A percentile compares a stretch with the other conserved stretches of the same genome.
Conservation (phyloP, 2,329 filamentous ascomycete genomes). For the Didymella exigua region DNA sequence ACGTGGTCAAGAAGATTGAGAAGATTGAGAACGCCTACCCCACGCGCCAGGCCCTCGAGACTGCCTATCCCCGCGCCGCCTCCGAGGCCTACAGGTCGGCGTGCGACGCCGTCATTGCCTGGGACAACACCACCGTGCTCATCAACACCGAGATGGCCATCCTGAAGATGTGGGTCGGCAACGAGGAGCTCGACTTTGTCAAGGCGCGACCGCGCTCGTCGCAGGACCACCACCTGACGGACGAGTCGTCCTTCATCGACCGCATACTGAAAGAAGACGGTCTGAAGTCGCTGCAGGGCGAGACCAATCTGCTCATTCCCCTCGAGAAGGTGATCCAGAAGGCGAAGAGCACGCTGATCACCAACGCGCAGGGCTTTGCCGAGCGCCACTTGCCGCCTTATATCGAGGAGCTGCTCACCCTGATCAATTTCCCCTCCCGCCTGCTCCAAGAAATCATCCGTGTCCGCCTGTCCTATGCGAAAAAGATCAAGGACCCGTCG, state of each 20-base stretch:
- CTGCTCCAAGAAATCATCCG: conserved; percentile 96
- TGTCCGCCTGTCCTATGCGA: conserved; percentile 87
- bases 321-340: conserved; percentile 89
- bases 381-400: conserved; percentile 92
- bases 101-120: conserved; percentile 87
- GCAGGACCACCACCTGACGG: conserved; percentile 74
- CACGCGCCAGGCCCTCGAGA: conserved; percentile 74
- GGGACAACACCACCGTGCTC: conserved; percentile 95
- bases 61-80: conserved; percentile 75
- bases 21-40: conserved; percentile 86
- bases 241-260: conserved; percentile 93
- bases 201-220: conserved; percentile 73
- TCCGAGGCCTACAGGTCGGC: conserved; percentile 80
- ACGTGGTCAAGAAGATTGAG: conserved; percentile 88
- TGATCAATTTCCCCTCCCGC: conserved; percentile 96
- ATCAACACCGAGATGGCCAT: conserved; percentile 95
- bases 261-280: conserved; percentile 95
- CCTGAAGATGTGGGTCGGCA: conserved; percentile 94
- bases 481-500: conserved; percentile 92
- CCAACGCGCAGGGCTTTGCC: conserved; percentile 81
- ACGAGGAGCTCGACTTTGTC: conserved; percentile 89
- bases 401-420: conserved; percentile 91
- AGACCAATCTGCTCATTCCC: conserved; percentile 80
- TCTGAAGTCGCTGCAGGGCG: conserved; percentile 85
- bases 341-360: conserved; percentile 87